These are phyloP conservation scores for Agrocybe praecox DNA, from an alignment of 768 basidiomycete species.

Conservation along the genomic window DNA sequence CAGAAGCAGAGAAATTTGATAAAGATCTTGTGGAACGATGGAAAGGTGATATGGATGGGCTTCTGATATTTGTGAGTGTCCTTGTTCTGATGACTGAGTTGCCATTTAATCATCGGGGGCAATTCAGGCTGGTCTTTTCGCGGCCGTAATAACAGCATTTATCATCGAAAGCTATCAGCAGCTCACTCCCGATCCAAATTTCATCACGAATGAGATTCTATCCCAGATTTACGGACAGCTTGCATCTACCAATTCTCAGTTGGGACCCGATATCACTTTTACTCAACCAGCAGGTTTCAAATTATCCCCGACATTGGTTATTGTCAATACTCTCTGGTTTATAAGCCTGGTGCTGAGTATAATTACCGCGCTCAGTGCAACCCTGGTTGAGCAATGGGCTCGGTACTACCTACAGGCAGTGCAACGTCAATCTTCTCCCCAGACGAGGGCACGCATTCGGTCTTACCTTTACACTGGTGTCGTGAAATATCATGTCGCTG, in stretches of 20 bases:
- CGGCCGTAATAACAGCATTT: neutral
- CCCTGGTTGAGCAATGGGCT: neutral
- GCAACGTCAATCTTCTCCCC: neutral
- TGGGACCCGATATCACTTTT: neutral
- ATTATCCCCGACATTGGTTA: neutral
- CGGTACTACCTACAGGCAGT: too few relatives aligned
- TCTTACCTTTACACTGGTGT: neutral
- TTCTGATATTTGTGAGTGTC: slow-evolving; percentile 23
- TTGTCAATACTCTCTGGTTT: neutral
- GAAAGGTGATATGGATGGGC: slow-evolving; percentile 25
- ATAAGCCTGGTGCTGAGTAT: neutral
- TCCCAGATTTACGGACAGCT: neutral
- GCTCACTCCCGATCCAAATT: neutral
- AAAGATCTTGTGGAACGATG: slow-evolving; percentile 21
- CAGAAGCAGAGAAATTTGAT: slow-evolving; percentile 14
- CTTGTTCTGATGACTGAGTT: neutral
- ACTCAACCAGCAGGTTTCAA: neutral
- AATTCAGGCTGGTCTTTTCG: neutral
- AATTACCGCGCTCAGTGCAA: neutral
- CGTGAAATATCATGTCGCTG: neutral
- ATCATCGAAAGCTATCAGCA: neutral
- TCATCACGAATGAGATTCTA: neutral
- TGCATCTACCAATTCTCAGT: neutral
- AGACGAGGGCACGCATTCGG: neutral
- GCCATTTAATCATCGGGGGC: neutral